These are phyloP conservation scores for Cercospora beticola DNA, from an alignment of 2,329 filamentous ascomycete genomes.

Conservation along the genomic window DNA sequence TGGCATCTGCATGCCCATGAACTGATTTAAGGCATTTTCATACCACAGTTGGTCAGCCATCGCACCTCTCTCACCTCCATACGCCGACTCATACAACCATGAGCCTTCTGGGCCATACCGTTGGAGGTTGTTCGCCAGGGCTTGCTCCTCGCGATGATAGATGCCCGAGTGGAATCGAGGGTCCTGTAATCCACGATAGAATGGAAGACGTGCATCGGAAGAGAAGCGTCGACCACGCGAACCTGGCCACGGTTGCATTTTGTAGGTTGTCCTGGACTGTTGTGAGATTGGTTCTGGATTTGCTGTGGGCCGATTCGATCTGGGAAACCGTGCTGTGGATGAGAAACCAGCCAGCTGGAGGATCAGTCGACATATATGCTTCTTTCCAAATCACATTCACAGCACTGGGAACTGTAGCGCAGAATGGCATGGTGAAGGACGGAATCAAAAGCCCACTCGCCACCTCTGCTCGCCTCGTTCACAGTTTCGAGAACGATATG, in stretches of 20 bases:
- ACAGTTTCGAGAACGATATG: neutral
- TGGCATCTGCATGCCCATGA: constrained; percentile 11
- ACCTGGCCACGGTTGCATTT: neutral
- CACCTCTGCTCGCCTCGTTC: neutral
- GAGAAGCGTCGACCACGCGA: neutral
- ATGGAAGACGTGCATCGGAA: neutral
- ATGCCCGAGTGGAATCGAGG: neutral
- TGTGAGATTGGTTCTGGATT: neutral
- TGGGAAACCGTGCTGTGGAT: neutral
- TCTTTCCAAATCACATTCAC: neutral
- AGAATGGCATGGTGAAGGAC: neutral
- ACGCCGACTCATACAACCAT: neutral
- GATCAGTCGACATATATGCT: neutral
- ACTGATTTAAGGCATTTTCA: neutral
- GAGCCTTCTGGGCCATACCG: neutral
- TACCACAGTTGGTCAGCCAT: neutral
- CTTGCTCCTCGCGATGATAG: neutral
- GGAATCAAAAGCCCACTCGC: neutral
- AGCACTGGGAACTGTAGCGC: neutral
- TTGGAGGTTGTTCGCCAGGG: neutral
- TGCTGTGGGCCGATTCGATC: neutral
- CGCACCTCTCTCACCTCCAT: neutral
- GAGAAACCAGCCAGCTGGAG: neutral
- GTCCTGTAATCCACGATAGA: neutral
- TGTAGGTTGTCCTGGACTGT: neutral